These are phyloP conservation scores for Coemansia sp. DNA, from an alignment of 192 early-diverging fungal species.

Conservation along the genomic window DNA sequence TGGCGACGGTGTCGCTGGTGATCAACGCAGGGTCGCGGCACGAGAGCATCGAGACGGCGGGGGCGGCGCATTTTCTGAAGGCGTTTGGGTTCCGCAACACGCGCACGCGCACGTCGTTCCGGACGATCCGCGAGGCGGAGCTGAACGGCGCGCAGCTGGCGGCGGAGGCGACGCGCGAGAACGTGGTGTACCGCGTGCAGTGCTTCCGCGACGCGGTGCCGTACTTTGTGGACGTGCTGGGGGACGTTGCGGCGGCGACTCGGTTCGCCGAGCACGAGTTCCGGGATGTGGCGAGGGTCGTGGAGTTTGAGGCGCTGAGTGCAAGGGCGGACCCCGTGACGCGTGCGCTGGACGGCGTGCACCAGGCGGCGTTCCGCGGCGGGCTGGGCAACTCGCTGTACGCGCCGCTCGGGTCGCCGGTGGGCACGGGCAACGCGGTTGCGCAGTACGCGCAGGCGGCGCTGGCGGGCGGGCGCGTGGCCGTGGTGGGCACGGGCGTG, in stretches of 20 bases:
- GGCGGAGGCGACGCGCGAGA: constrained; percentile 79
- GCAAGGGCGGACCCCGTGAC: constrained; percentile 65
- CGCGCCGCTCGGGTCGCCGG: constrained; percentile 64
- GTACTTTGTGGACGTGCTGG: constrained; percentile 82
- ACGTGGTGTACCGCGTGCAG: constrained; percentile 80
- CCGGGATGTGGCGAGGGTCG: constrained; percentile 60
- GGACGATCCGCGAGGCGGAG: constrained; percentile 87
- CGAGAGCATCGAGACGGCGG: constrained; percentile 72
- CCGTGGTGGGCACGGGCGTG: constrained; percentile 84
- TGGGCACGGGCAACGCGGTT: constrained; percentile 64
- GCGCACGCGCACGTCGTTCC: constrained; percentile 77
- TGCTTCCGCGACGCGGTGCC: constrained; percentile 86
- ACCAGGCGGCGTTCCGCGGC: constrained; percentile 87
- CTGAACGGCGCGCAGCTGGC: constrained; percentile 83
- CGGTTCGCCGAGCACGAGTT: constrained; percentile 89
- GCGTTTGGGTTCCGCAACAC: constrained; percentile 86
- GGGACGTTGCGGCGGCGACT: constrained; percentile 73
- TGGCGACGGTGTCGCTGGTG: constrained; percentile 78
- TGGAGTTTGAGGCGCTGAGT: constrained; percentile 63
- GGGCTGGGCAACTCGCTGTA: constrained; percentile 96
- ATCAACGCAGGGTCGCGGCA: constrained; percentile 84
- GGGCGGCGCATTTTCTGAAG: constrained; percentile 90
- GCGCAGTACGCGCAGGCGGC: constrained; percentile 68
- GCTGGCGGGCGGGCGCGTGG: constrained; percentile 72
- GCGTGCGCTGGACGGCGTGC: constrained; percentile 72